Evolutionary conservation across 1,284 basidiomycete genomes (phyloP).

Genomic region (Moesziomyces globuligerus): DNA sequence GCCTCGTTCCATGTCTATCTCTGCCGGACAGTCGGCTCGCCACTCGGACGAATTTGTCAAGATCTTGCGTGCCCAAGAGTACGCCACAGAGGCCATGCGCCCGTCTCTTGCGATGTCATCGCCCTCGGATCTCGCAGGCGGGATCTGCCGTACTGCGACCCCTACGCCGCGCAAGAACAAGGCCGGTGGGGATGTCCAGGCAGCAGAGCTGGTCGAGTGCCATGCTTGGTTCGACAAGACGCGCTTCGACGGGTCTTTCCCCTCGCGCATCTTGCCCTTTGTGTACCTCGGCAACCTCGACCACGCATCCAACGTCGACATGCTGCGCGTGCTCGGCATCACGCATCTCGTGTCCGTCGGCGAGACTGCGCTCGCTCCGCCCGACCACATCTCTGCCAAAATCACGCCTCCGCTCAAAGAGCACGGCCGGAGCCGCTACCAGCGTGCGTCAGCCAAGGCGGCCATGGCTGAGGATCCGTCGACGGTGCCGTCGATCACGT

Average conservation of each 20-base stretch:
- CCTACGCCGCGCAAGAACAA: constrained; percentile 38
- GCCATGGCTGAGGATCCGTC: constrained; percentile 33
- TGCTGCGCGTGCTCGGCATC: constrained; percentile 95
- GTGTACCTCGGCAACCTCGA: constrained; percentile 92
- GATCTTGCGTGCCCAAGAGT: constrained; percentile 2
- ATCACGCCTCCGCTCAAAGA: constrained; percentile 21
- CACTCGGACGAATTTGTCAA: background rate
- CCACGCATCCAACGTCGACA: constrained; percentile 91
- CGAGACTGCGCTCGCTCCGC: constrained; percentile 79
- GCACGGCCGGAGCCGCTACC: constrained; percentile 26
- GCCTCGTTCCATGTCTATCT: constrained; percentile 20
- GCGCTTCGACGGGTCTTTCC: constrained; percentile 93
- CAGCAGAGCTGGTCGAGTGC: constrained; percentile 7
- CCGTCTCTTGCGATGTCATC: constrained; percentile 4
- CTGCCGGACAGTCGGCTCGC: background rate
- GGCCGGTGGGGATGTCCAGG: no score
- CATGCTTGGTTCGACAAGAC: constrained; percentile 86
- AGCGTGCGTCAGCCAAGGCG: constrained; percentile 32
- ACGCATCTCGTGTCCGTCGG: constrained; percentile 97
- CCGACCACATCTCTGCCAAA: constrained; percentile 41
- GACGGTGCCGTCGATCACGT: constrained; percentile 38
- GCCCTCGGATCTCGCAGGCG: constrained; percentile 13
- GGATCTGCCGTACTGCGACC: constrained; percentile 35
- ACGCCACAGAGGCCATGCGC: constrained; percentile 7
- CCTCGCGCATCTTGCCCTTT: constrained; percentile 90